phyloP scores from a whole-genome alignment of 257 asterid species.

The Solanum pennellii region DNA sequence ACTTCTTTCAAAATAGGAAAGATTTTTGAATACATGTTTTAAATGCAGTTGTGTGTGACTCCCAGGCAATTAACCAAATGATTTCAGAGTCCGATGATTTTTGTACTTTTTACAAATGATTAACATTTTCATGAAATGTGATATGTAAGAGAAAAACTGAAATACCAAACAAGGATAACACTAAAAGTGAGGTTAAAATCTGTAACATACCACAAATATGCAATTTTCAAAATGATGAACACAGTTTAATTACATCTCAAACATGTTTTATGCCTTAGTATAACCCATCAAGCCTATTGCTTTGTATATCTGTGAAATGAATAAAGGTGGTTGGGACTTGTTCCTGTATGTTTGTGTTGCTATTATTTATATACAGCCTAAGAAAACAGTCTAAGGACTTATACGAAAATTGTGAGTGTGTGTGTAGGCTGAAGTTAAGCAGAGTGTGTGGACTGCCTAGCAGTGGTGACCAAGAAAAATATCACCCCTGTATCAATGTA shows the following conservation, averaged over 20 bases:
- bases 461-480: not conserved
- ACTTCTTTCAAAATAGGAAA: not conserved
- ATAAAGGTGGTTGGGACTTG: not conserved
- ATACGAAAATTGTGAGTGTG: not conserved
- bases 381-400: not conserved
- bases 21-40: not conserved
- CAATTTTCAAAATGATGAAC: not conserved
- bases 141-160: not conserved
- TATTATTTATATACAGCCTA: not conserved
- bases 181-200: not conserved
- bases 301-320: not conserved
- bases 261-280: not conserved
- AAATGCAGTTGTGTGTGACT: not conserved
- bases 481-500: not conserved
- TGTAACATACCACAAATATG: not conserved
- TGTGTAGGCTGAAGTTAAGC: not conserved
- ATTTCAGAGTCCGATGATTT: not conserved
- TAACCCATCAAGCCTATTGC: not conserved
- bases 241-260: not conserved
- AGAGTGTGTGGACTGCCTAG: not conserved
- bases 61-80: not conserved
- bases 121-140: not conserved
- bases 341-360: not conserved
- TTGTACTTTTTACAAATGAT: not conserved
- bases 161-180: not conserved